Conservation (phyloP, 768 basidiomycete genomes). For the Filobasidium wieringae region DNA sequence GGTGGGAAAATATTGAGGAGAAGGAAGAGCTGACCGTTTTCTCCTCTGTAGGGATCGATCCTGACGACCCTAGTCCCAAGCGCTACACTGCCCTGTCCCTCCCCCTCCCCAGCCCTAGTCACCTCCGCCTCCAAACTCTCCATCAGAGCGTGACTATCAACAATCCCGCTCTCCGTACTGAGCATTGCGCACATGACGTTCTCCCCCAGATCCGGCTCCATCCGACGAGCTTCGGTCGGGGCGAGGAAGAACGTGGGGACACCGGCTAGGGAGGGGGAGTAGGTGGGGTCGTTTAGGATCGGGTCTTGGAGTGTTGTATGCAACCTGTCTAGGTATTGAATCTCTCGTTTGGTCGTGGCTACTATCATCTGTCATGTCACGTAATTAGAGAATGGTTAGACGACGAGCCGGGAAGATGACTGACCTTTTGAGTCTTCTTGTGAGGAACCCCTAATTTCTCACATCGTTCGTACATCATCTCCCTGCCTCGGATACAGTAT, state of each 20-base stretch:
- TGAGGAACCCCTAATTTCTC: conserved; percentile 51
- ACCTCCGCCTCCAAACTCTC: conserved; percentile 72
- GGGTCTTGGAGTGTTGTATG: conserved; percentile 53
- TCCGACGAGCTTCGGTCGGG: conserved; percentile 53
- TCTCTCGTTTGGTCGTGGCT: conserved; percentile 53
- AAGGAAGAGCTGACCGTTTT: conserved; percentile 49
- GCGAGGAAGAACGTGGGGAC: conserved; percentile 56
- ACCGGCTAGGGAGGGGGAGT: conserved; percentile 21
- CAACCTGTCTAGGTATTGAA: conserved; percentile 57
- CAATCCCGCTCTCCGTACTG: conserved; percentile 77
- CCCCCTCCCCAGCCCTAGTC: conserved; percentile 38
- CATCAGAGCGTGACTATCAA: conserved; percentile 78
- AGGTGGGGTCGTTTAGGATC: conserved; percentile 45
- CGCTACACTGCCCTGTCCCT: conserved; percentile 46
- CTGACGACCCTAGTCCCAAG: conserved; percentile 73
- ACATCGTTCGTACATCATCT: conserved; percentile 72
- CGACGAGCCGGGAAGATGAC: background rate
- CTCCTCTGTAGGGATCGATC: conserved; percentile 60
- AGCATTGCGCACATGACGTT: conserved; percentile 63
- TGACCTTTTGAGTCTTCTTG: conserved; percentile 56
- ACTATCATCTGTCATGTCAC: conserved; percentile 56
- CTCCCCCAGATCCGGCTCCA: conserved; percentile 72
- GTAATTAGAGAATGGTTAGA: background rate
- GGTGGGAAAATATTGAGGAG: too few species aligned
- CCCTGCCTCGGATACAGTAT: conserved; percentile 73